Evolutionary conservation across 257 asterid species (phyloP), one percentile per base, ranked within the genome.

Genomic region (Nicotiana attenuata): DNA sequence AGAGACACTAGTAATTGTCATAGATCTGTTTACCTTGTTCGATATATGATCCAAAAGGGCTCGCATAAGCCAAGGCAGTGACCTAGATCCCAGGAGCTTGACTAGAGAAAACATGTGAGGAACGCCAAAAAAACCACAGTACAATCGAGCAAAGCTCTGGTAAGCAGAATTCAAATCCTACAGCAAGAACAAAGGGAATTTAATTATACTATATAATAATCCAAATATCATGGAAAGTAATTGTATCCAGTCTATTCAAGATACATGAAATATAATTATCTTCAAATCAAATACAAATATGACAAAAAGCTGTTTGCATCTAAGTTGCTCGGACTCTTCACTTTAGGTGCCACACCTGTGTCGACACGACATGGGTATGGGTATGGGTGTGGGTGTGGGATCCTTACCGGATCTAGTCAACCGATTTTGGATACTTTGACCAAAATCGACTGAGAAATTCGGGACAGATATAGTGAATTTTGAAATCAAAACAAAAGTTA

Each of bases 41-140:
- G 99, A 96, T 61, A 93, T 85, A 81, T 94, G 96, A 83, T 96
- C 99, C 83, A 96, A 86, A 22, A 96, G 89, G 81, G 99, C 99
- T 83, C 99, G 91, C 76, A 96, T 92, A 88, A 96, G 92, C 99
- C 98, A 96, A 84, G 99, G 99, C 85, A 96, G 88, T 77, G 99
- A 94, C 90, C 98, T 92, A 33, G 98, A 90, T 28, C 99, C 98
- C 82, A 96, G 91, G 83, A 94, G 95, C 87, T 90, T 89, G 89
- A 91, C 96, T 65, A 93, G 88, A 81, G 98, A 92, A 83, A 88
- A 88, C 97, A 94, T 94, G 89, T 94, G 99, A 87, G 98, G 95
- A 87, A 93, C 89, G 83, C 99, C 99, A 77, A 96, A 96, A 87
- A 94, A 94, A 13, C 94, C 95, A 84, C 98, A 90, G 88, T 96